Percentiles rank a stretch among this genome's conserved stretches.
Evolutionary conservation across 495 filamentous ascomycete species (phyloP).

Genomic region (Xylaria cubensis): DNA sequence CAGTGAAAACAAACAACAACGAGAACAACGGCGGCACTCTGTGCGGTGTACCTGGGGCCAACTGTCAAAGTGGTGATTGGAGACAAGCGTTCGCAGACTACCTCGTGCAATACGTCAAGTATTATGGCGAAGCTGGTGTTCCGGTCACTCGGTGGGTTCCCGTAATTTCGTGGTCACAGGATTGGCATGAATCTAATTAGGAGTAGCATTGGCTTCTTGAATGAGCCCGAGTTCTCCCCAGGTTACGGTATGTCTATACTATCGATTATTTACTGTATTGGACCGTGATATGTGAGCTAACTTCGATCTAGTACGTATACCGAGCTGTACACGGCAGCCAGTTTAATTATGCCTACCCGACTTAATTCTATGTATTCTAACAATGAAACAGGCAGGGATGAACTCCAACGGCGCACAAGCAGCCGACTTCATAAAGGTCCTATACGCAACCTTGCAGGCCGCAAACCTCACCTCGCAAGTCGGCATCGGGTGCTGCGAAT

Average conservation of each 20-base stretch:
- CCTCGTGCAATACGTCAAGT: conserved; percentile 58
- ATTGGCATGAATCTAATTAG: conserved; percentile 5
- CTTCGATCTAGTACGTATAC: conserved; percentile 7
- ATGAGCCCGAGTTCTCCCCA: conserved; percentile 51
- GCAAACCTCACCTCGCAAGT: conserved; percentile 39
- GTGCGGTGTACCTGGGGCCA: conserved; percentile 55
- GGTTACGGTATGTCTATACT: conserved; percentile 35
- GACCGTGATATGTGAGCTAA: neutral
- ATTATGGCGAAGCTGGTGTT: conserved; percentile 59
- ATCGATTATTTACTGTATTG: neutral
- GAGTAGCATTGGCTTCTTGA: conserved; percentile 43
- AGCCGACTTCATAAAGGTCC: conserved; percentile 51
- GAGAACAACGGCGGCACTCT: conserved; percentile 61
- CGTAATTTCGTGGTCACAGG: conserved; percentile 21
- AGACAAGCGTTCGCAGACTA: conserved; percentile 63
- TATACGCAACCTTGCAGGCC: conserved; percentile 41
- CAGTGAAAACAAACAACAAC: conserved; percentile 62
- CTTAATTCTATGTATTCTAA: neutral
- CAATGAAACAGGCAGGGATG: conserved; percentile 41
- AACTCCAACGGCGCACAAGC: conserved; percentile 45
- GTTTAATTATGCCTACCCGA: neutral
- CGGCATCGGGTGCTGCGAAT: conserved; percentile 51
- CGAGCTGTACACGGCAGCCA: neutral
- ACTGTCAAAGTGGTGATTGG: conserved; percentile 60
- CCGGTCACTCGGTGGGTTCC: conserved; percentile 55